These are phyloP conservation scores for Xylaria sp. DNA, from an alignment of 2,329 filamentous ascomycete species.

Conservation along the genomic window DNA sequence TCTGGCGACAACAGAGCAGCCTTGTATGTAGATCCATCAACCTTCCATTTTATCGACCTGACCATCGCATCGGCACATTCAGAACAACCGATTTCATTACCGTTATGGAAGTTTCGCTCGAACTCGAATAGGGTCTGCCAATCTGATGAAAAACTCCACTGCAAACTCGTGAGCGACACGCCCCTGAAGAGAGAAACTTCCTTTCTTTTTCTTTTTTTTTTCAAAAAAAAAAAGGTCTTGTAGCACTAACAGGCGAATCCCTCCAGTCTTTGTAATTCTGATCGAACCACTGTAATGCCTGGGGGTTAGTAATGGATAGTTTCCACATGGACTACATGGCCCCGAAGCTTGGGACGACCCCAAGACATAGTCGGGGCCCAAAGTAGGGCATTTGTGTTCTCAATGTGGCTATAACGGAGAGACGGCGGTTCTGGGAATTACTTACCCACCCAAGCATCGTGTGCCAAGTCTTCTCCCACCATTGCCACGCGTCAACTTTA, in stretches of 20 bases:
- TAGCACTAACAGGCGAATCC: conserved; percentile 10
- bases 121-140: not conserved
- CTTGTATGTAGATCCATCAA: not conserved
- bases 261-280: not conserved
- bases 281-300: not conserved
- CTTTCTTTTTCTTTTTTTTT: not conserved
- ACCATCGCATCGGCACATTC: not conserved
- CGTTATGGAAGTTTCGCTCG: not conserved
- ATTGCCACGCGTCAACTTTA: not conserved
- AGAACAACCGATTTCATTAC: conserved; percentile 1
- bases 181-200: not conserved
- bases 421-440: not conserved
- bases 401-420: not conserved
- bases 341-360: not conserved
- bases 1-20: not conserved
- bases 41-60: not conserved
- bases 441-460: not conserved
- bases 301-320: not conserved
- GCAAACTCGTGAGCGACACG: not conserved
- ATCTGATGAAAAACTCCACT: not conserved
- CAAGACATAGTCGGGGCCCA: not conserved
- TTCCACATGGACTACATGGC: not conserved
- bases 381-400: not conserved
- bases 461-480: not conserved
- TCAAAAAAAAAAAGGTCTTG: not conserved